Base-by-base conservation (phyloP, 2,329 filamentous ascomycete species). In the Xylaria sp. region DNA sequence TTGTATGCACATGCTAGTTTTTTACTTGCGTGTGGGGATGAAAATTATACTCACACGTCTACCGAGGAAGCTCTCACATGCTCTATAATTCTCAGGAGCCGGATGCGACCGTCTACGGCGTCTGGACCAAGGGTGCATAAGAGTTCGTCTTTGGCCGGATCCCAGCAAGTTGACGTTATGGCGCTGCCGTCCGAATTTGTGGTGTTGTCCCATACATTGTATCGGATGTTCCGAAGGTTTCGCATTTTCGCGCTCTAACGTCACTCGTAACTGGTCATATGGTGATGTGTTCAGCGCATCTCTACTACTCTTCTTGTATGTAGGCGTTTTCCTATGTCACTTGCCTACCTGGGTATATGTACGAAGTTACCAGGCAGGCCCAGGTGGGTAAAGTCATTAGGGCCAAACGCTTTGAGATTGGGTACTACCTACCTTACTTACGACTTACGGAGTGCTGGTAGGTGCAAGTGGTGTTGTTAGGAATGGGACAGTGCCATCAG, bases 61-160 rank as follows among this genome's bases (percentile, higher is more conserved):
- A 72, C 66, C 55, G 74, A 77, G n/a, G 76, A 76, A 15, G 77
- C 70, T 55, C 75, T 76, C 69, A 80, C 79, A 66, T 83, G 80
- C 67, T 83, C 83, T 50, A 80, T 78, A 55, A 90, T 76, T 70
- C 87, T 84, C 55, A 87, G 78, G 67, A 98, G 85, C 79, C 95
- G 91, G 74, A 99, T 92, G 60, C 89, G 84, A 65, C 90, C 84
- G 78, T 89, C 89, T 73, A 86, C 83, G 77, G 87, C 83, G 3
- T 89, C 90, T 70, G 95, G 96, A 8, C 96, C 95, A 83, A 95
- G 91, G 61, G 93, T 90, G 81, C 91, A 94, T 74, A 99, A 85
- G 61, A 96, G 81, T 68, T 92, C 89, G 79, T 96, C 91, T 71
- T 87, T 89, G 68, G 89, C 86, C 57, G 91, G 86, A 81, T 98